Evolutionary conservation across 805 yeast genomes (phyloP), one percentile per base, ranked within the genome.

Genomic region (Metschnikowia amazonensis): DNA sequence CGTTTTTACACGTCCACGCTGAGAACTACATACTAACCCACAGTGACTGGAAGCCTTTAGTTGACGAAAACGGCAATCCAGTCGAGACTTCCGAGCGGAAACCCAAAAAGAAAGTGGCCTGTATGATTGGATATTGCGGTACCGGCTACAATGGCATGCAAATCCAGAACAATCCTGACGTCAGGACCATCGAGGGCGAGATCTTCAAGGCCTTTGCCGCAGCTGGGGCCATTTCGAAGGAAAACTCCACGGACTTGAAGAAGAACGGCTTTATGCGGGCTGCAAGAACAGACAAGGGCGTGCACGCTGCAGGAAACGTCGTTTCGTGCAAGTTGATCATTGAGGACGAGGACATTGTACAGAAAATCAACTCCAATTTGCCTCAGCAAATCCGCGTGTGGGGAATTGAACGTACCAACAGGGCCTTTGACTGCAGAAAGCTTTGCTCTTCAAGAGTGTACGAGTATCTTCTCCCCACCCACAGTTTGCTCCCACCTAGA

Each of bases 71-170:
- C 24, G 92, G 90, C 10, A 74, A 79, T 28, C 82, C 83, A 2
- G 63, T 80, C 33, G 80, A 75, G 33, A 74, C 71, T 46, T 62
- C 69, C 11, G 86, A 80, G 51, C 75, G 89, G 64, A 79, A 76
- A 51, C 96, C 98, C 18, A 90, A 90, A 74, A 79, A 81, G 57
- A 90, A 90, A 61, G 96, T 89, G 18, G 97, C 96, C 0, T 81
- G 86, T 58, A 75, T 88, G 81, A 74, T 90, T 53, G 97, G 98
- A 4, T 90, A 90, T 69, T 90, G 97, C 63, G 98, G 98, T 34
- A 83, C 96, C 1, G 97, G 97, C 0, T 90, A 90, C 67, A 94
- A 87, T 64, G 98, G 98, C 6, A 88, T 90, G 96, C 98, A 90
- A 66, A 70, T 84, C 52, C 75, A 71, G 47, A 67, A 67, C 46